phyloP scores from a whole-genome alignment of 768 basidiomycete genomes.

The Pulveroboletus sp. region DNA sequence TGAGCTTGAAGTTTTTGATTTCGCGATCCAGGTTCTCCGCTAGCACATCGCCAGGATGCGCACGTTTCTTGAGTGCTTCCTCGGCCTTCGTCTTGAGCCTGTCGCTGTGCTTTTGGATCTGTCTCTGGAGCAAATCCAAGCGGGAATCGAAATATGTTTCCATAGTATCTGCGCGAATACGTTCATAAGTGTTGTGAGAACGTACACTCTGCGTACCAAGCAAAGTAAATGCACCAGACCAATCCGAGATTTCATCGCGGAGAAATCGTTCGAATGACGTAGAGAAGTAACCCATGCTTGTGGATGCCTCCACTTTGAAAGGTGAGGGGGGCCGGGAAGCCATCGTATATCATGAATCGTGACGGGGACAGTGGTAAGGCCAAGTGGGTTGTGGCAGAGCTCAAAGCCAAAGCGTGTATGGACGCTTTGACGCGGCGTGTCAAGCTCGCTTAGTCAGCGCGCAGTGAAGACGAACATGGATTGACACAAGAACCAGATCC shows the following conservation, averaged over 20 bases:
- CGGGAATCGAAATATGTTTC: conserved; percentile 96
- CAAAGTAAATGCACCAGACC: conserved; percentile 79
- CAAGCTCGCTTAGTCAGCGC: conserved; percentile 28
- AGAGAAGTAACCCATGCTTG: conserved; percentile 54
- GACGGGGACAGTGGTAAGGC: conserved; percentile 16
- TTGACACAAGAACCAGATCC: too few relatives aligned
- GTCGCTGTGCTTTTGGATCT: conserved; percentile 82
- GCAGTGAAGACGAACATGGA: too few relatives aligned
- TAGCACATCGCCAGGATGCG: conserved; percentile 52
- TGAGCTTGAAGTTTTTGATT: conserved; percentile 79
- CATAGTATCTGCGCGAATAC: conserved; percentile 62
- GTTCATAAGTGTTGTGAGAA: neutral
- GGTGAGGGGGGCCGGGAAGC: conserved; percentile 39
- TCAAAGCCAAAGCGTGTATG: conserved; percentile 5
- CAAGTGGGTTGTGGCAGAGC: neutral
- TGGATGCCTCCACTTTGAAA: conserved; percentile 28
- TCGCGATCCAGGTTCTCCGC: conserved; percentile 82
- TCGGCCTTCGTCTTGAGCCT: conserved; percentile 78
- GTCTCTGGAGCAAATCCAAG: conserved; percentile 76
- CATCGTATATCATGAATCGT: conserved; percentile 21
- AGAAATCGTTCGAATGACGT: conserved; percentile 68
- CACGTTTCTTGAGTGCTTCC: conserved; percentile 66
- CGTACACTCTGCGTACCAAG: conserved; percentile 51
- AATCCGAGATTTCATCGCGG: conserved; percentile 70
- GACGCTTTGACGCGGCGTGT: too few relatives aligned